A percentile compares a stretch with the other conserved stretches of the same genome.
Conservation (phyloP, 2,329 filamentous ascomycete species). For the Talaromyces sp. region DNA sequence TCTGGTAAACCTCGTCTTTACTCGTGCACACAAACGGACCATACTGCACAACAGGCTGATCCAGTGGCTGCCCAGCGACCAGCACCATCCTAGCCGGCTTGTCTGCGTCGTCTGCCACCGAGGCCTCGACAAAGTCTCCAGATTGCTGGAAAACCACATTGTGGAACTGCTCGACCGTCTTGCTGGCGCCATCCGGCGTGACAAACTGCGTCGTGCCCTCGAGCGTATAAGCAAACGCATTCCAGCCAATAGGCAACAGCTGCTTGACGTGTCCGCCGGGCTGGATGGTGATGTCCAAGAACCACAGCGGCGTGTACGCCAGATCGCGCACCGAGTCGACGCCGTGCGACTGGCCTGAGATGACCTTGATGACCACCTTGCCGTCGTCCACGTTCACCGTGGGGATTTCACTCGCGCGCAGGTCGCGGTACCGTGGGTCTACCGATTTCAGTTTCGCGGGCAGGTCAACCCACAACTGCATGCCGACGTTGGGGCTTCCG, state of each 20-base stretch:
- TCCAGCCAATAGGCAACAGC: slow-evolving; percentile 73
- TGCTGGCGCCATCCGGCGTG: slow-evolving; percentile 35
- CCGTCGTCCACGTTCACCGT: slow-evolving; percentile 63
- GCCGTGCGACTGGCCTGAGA: slow-evolving; percentile 77
- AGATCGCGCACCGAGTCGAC: slow-evolving; percentile 84
- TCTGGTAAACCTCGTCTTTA: slow-evolving; percentile 68
- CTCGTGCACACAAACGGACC: slow-evolving; percentile 76
- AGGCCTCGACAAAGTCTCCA: slow-evolving; percentile 69
- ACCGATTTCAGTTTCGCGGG: slow-evolving; percentile 75
- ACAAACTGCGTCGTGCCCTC: slow-evolving; percentile 64
- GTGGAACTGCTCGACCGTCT: slow-evolving; percentile 57
- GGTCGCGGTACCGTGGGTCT: slow-evolving; percentile 87
- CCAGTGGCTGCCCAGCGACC: slow-evolving; percentile 71
- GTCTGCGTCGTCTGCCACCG: slow-evolving; percentile 61
- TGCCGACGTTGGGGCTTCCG: slow-evolving; percentile 71
- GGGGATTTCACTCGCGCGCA: slow-evolving; percentile 75
- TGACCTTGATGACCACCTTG: slow-evolving; percentile 79
- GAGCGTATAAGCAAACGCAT: slow-evolving; percentile 84
- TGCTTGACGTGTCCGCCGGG: slow-evolving; percentile 76
- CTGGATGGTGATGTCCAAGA: slow-evolving; percentile 74
- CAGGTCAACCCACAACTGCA: slow-evolving; percentile 95
- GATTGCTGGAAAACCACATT: slow-evolving; percentile 81
- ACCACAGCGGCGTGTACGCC: slow-evolving; percentile 96
- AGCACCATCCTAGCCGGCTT: slow-evolving; percentile 54
- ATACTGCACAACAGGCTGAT: slow-evolving; percentile 77